phyloP scores from a whole-genome alignment of 805 yeast genomes.

The Lachancea lanzarotensis region DNA sequence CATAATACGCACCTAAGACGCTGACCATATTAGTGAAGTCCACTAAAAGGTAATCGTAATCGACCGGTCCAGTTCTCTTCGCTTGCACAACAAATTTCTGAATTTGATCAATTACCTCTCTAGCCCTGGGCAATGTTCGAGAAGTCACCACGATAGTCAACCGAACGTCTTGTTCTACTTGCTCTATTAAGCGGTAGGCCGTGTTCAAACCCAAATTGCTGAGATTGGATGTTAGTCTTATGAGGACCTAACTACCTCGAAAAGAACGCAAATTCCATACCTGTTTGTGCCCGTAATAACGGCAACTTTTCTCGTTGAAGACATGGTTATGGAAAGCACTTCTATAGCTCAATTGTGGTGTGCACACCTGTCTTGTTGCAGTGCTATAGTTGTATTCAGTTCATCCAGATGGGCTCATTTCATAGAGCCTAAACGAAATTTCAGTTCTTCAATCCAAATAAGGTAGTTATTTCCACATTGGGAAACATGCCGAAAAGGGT shows the following conservation, averaged over 20 bases:
- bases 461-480: not conserved
- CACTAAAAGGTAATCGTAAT: conserved; percentile 82
- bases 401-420: not conserved
- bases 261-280: conserved; percentile 13
- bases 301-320: conserved; percentile 32
- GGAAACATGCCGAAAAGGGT: not conserved
- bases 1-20: conserved; percentile 65
- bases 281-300: conserved; percentile 41
- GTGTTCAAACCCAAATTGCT: conserved; percentile 81
- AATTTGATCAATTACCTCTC: conserved; percentile 60
- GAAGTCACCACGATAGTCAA: conserved; percentile 84
- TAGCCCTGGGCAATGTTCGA: conserved; percentile 78
- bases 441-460: not conserved
- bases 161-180: conserved; percentile 44
- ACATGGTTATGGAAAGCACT: conserved; percentile 7
- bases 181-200: conserved; percentile 69
- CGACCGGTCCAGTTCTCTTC: conserved; percentile 52
- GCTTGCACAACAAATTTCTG: conserved; percentile 38
- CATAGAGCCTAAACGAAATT: not conserved
- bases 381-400: not conserved
- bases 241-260: not conserved
- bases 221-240: not conserved
- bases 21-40: conserved; percentile 90
- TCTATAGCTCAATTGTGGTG: not conserved
- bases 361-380: not conserved